Percentiles rank a stretch among this genome's conserved stretches.
These are phyloP conservation scores for Torrubiellomyces zombiae DNA, from an alignment of 2,329 filamentous ascomycete genomes.

Conservation along the genomic window DNA sequence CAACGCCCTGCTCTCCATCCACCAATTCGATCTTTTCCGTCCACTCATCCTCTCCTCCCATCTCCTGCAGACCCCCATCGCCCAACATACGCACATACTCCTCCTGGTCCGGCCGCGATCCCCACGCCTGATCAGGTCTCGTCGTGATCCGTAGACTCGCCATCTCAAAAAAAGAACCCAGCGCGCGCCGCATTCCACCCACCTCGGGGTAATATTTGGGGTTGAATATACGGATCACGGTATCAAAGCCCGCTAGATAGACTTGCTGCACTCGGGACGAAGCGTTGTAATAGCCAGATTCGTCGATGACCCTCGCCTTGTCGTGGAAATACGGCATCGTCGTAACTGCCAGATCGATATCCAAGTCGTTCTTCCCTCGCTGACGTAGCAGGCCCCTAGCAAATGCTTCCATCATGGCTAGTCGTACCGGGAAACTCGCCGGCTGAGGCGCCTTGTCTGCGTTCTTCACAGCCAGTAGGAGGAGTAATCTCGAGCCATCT, in stretches of 20 bases:
- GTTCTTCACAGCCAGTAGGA: conserved; percentile 46
- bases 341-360: conserved; percentile 53
- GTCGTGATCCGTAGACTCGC: conserved; percentile 48
- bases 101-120: conserved; percentile 23
- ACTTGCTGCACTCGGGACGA: conserved; percentile 35
- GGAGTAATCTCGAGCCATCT: conserved; percentile 25
- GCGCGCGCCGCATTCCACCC: conserved; percentile 28
- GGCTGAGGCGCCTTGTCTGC: conserved; percentile 52
- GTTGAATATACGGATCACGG: conserved; percentile 53
- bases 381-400: conserved; percentile 33
- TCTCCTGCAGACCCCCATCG: conserved; percentile 26
- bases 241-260: conserved; percentile 63
- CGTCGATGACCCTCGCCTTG: conserved; percentile 45
- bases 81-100: conserved; percentile 35
- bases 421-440: conserved; percentile 47
- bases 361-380: conserved; percentile 6
- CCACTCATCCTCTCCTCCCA: conserved; percentile 44
- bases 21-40: conserved; percentile 42
- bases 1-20: conserved; percentile 24
- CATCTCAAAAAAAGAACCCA: conserved; percentile 46
- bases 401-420: conserved; percentile 57
- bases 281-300: conserved; percentile 22
- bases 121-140: conserved; percentile 45
- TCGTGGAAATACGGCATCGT: conserved; percentile 58
- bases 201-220: conserved; percentile 47